Conservation (phyloP, 345 rosid genomes). For the Populus alba region DNA sequence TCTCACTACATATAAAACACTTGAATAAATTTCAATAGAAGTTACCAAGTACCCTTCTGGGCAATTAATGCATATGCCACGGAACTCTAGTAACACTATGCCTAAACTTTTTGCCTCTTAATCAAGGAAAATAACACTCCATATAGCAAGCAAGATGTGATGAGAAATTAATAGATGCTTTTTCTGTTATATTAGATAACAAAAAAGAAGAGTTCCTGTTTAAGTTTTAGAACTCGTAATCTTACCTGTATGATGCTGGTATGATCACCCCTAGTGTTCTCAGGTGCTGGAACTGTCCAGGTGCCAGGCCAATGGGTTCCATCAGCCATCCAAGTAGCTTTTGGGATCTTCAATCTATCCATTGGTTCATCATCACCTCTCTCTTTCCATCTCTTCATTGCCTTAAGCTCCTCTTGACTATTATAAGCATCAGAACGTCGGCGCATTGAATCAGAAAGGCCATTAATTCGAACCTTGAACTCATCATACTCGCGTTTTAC, state of each 20-base stretch:
- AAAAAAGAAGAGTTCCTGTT: neutral
- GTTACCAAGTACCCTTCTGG: neutral
- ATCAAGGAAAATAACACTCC: neutral
- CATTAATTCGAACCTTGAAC: constrained; percentile 72
- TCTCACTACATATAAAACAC: neutral
- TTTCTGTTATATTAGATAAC: neutral
- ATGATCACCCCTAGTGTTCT: constrained; percentile 74
- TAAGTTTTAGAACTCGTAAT: neutral
- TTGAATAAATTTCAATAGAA: neutral
- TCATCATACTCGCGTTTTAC: constrained; percentile 79
- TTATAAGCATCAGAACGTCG: constrained; percentile 75
- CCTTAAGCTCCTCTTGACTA: constrained; percentile 65
- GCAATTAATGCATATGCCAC: neutral
- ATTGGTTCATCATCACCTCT: constrained; percentile 40
- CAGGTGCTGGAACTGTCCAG: constrained; percentile 56
- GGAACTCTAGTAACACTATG: neutral
- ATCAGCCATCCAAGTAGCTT: constrained; percentile 90
- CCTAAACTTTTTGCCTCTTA: neutral
- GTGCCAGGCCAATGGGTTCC: constrained; percentile 85
- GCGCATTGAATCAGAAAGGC: constrained; percentile 61
- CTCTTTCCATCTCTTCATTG: constrained; percentile 59
- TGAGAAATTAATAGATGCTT: neutral
- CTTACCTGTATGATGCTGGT: constrained; percentile 74
- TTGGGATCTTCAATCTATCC: constrained; percentile 55
- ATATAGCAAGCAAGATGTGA: neutral